Evolutionary conservation across 2,329 filamentous ascomycete species (phyloP).

Genomic region (Leptodontidium sp.): DNA sequence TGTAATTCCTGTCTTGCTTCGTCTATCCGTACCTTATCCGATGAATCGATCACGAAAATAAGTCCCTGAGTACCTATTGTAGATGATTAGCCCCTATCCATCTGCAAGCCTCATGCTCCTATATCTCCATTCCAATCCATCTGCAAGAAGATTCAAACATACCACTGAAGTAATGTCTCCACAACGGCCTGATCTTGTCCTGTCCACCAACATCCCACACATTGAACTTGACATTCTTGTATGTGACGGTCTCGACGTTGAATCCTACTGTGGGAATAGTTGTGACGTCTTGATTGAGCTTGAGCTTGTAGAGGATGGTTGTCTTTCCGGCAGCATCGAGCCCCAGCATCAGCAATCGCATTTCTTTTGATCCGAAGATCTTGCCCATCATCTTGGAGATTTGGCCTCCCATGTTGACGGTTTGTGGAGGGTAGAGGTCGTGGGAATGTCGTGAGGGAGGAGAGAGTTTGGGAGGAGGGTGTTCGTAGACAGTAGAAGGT

Average conservation of each 20-base stretch:
- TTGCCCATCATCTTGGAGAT: slow-evolving; percentile 97
- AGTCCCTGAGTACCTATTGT: slow-evolving; percentile 87
- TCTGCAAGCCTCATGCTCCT: slow-evolving; percentile 63
- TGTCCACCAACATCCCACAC: slow-evolving; percentile 99
- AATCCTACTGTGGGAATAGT: slow-evolving; percentile 99
- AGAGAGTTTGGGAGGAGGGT: background rate
- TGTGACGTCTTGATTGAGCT: slow-evolving; percentile 97
- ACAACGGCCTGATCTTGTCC: slow-evolving; percentile 97
- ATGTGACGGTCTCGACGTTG: slow-evolving; percentile 98
- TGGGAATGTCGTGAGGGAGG: background rate
- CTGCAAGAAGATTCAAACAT: slow-evolving; percentile 44
- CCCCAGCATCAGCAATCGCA: slow-evolving; percentile 97
- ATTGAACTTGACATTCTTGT: slow-evolving; percentile 99
- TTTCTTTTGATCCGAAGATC: slow-evolving; percentile 99
- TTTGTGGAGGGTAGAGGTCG: background rate
- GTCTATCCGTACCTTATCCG: slow-evolving; percentile 88
- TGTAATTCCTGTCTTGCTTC: slow-evolving; percentile 94
- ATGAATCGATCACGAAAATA: slow-evolving; percentile 98
- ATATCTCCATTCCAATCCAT: slow-evolving; percentile 8
- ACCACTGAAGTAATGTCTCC: slow-evolving; percentile 96
- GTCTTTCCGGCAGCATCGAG: slow-evolving; percentile 99
- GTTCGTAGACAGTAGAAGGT: background rate
- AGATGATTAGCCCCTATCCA: slow-evolving; percentile 58
- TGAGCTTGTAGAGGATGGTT: slow-evolving; percentile 98
- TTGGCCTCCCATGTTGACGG: slow-evolving; percentile 82